Conservation (phyloP, 495 filamentous ascomycete species). For the Pyrenopolyporus hunteri region DNA sequence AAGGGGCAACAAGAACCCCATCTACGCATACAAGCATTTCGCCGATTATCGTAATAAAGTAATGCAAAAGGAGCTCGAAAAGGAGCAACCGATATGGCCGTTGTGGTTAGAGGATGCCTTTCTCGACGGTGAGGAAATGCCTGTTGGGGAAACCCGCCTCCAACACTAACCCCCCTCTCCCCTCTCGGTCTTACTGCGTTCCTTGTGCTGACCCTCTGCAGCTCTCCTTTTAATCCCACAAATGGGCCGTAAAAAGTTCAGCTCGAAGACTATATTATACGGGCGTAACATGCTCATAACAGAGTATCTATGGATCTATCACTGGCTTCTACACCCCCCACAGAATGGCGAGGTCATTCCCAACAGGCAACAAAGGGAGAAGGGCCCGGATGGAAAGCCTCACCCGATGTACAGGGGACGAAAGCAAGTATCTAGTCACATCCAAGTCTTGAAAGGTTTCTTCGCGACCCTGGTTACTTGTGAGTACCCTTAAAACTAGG, state of each 20-base stretch:
- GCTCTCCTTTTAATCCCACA: constrained; percentile 80
- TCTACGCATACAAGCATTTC: constrained; percentile 64
- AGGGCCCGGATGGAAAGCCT: constrained; percentile 47
- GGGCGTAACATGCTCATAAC: constrained; percentile 93
- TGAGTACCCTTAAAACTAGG: constrained; percentile 22
- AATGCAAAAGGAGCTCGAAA: constrained; percentile 57
- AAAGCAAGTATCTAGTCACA: constrained; percentile 95
- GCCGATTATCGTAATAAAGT: constrained; percentile 72
- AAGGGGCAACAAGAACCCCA: constrained; percentile 53
- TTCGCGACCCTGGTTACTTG: constrained; percentile 55
- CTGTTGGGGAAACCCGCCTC: too few relatives aligned
- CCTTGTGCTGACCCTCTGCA: constrained; percentile 47
- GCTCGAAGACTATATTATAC: constrained; percentile 70
- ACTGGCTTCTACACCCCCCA: constrained; percentile 45
- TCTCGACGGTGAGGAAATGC: constrained; percentile 72
- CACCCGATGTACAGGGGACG: constrained; percentile 52
- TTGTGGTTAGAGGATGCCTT: constrained; percentile 86
- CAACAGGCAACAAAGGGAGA: constrained; percentile 54
- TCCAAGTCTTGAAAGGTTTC: constrained; percentile 92
- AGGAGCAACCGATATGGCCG: constrained; percentile 70
- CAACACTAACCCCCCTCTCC: too few relatives aligned
- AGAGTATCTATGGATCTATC: constrained; percentile 72
- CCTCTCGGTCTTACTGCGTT: too few relatives aligned
- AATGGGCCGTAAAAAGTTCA: constrained; percentile 81
- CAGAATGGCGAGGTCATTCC: constrained; percentile 61